These are phyloP conservation scores for Euphrasia arctica DNA, from an alignment of 305 asterid genomes.

Conservation along the genomic window DNA sequence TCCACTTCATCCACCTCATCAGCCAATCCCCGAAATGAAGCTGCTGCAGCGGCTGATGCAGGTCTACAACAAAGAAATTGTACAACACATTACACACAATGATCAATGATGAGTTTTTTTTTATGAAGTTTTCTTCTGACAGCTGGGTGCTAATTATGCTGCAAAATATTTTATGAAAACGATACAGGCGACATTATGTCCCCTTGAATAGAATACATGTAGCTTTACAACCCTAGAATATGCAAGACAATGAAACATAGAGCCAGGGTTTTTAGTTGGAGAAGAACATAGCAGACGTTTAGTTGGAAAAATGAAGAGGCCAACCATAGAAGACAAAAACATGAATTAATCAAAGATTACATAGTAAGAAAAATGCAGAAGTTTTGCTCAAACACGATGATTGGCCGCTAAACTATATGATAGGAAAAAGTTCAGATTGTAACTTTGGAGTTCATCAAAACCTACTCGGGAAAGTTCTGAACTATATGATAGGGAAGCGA, in stretches of 20 bases:
- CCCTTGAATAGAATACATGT: conserved; percentile 9
- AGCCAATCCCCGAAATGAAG: conserved; percentile 59
- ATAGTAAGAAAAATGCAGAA: background rate
- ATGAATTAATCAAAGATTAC: too few species aligned
- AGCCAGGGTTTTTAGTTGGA: too few species aligned
- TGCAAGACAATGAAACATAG: too few species aligned
- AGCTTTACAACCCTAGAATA: conserved; percentile 1
- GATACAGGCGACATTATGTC: background rate
- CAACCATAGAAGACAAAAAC: background rate
- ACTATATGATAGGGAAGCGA: too few species aligned
- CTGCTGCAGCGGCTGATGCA: conserved; percentile 75
- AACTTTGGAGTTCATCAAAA: too few species aligned
- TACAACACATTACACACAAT: background rate
- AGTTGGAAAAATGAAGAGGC: background rate
- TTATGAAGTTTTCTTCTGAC: conserved; percentile 10
- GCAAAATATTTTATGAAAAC: background rate
- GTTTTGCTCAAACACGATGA: background rate
- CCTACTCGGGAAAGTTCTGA: too few species aligned
- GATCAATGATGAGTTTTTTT: background rate
- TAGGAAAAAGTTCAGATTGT: background rate
- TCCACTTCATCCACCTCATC: conserved; percentile 80
- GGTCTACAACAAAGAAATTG: conserved; percentile 43
- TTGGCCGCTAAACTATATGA: background rate
- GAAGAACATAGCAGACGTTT: background rate
- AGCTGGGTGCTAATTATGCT: conserved; percentile 2